These are phyloP conservation scores for Hypoxylon sp. DNA, from an alignment of 2,329 filamentous ascomycete species.

Conservation along the genomic window DNA sequence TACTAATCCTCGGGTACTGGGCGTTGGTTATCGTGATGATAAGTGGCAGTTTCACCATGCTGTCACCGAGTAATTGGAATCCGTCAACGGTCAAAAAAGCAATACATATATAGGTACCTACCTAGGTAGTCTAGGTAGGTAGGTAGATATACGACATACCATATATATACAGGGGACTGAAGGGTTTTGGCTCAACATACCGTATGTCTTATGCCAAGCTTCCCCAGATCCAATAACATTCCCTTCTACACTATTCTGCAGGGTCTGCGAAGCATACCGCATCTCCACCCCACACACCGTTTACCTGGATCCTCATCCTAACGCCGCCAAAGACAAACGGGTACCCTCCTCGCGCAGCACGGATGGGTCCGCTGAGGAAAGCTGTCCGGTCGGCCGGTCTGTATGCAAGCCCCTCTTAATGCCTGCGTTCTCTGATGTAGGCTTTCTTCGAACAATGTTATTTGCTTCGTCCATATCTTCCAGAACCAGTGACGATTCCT, in stretches of 20 bases:
- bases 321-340: slow-evolving; percentile 12
- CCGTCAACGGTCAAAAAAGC: slow-evolving; percentile 3
- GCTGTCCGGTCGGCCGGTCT: slow-evolving; percentile 5
- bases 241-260: slow-evolving; percentile 29
- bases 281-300: slow-evolving; percentile 28
- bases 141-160: slow-evolving; percentile 22
- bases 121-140: background rate
- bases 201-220: slow-evolving; percentile 38
- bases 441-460: background rate
- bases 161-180: slow-evolving; percentile 32
- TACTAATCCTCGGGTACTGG: background rate
- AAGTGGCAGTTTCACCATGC: slow-evolving; percentile 2
- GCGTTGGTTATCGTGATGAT: slow-evolving; percentile 27
- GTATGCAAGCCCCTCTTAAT: slow-evolving; percentile 8
- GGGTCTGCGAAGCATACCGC: slow-evolving; percentile 23
- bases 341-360: slow-evolving; percentile 19
- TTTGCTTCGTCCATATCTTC: slow-evolving; percentile 7
- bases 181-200: slow-evolving; percentile 26
- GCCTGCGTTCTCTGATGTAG: slow-evolving; percentile 9
- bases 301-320: slow-evolving; percentile 29
- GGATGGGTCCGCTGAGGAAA: slow-evolving; percentile 11
- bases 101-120: slow-evolving; percentile 14
- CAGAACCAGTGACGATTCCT: slow-evolving; percentile 2
- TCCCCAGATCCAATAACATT: slow-evolving; percentile 31
- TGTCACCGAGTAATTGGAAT: slow-evolving; percentile 5